Base-by-base conservation (phyloP, 2,329 filamentous ascomycete species). In the Stemphylium beticola region DNA sequence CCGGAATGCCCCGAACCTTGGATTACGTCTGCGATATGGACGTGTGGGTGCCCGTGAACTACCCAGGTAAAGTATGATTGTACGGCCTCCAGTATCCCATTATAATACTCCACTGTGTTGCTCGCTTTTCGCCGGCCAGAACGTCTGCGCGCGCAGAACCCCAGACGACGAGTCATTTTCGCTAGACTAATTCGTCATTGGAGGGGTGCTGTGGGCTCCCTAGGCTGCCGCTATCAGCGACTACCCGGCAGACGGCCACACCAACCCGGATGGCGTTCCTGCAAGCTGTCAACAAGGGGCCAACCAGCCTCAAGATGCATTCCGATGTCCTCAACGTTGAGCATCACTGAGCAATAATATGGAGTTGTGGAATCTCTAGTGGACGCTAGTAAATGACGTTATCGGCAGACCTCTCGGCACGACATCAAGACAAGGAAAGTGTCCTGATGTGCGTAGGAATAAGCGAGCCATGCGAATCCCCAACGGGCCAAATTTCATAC, bases 401-500 rank as follows among this genome's bases (percentile, higher is more conserved):
- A 64, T 64, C 60, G 62, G 62, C 51, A 54, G 41, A 43, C 46
- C 22, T 49, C 42, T 54, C 38, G 49, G 58, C 58, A 50, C 56
- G 45, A 48, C 39, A 33, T 47, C 43, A 48, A 49, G 38, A 50
- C 49, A 39, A 57, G 53, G 37, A 49, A 58, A 47, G 41, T 48
- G 49, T 44, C 44, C 26, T 55, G 55, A 49, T 49, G 47, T 44
- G 47, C 41, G 33, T 24, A 38, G 46, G 43, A 37, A 41, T 61
- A 61, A 61, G 60, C 57, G 57, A 64, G 52, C 22, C 22, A 29
- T 32, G 33, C 50, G 26, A 53, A 53, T 24, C 43, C 50, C 39
- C 51, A 61, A 57, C 55, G 55, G 59, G 55, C 54, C 53, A 55
- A 57, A 63, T 55, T 57, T 59, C 58, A 55, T 56, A 58, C 59